phyloP scores from a whole-genome alignment of 164 flowering plant genomes.

The Vitis riparia region DNA sequence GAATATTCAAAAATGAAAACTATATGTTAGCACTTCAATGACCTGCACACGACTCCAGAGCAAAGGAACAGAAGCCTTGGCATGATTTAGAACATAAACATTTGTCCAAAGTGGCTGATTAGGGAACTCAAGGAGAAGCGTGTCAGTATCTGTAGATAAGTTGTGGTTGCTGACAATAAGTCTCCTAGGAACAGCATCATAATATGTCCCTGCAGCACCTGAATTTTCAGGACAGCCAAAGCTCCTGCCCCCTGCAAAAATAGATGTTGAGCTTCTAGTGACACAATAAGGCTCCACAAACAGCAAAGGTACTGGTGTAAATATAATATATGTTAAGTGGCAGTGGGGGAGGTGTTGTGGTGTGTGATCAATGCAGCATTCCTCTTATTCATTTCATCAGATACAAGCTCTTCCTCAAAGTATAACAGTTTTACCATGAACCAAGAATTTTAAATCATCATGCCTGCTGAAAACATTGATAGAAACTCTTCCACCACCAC shows the following conservation, averaged over 20 bases:
- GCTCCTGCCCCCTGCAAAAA: slow-evolving; percentile 81
- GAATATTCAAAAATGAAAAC: too few species aligned
- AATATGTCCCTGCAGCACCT: slow-evolving; percentile 97
- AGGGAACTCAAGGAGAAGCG: slow-evolving; percentile 89
- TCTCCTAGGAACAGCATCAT: slow-evolving; percentile 88
- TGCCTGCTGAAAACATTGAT: slow-evolving; percentile 79
- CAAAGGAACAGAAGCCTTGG: slow-evolving; percentile 86
- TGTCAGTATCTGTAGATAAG: slow-evolving; percentile 81
- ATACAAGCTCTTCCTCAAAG: too few species aligned
- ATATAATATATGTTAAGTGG: too few species aligned
- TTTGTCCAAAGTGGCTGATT: slow-evolving; percentile 95
- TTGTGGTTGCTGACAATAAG: slow-evolving; percentile 80
- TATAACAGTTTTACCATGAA: slow-evolving; percentile 56
- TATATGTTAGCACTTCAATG: not conserved
- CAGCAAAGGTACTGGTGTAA: too few species aligned
- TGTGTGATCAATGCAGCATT: too few species aligned
- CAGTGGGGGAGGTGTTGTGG: too few species aligned
- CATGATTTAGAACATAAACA: slow-evolving; percentile 71
- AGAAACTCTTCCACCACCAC: slow-evolving; percentile 96
- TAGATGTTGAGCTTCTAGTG: too few species aligned
- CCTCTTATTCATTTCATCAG: too few species aligned
- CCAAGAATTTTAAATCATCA: slow-evolving; percentile 64
- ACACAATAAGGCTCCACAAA: slow-evolving; percentile 12
- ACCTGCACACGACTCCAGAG: slow-evolving; percentile 99
- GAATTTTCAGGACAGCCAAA: slow-evolving; percentile 77